Evolutionary conservation across 768 basidiomycete species (phyloP).

Genomic region (Ephemerocybe angulata): DNA sequence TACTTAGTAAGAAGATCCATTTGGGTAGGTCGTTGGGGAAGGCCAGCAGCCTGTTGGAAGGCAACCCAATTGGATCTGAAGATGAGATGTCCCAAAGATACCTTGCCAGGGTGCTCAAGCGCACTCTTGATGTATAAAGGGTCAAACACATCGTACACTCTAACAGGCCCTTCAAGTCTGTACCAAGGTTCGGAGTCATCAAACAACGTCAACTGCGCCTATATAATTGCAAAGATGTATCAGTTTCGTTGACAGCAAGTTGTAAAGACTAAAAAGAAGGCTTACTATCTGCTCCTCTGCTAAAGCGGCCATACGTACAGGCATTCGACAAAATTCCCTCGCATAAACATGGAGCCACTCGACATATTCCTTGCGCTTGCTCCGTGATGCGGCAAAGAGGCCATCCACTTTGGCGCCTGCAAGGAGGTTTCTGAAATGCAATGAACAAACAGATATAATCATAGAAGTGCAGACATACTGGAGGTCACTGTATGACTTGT

Average conservation of each 20-base stretch:
- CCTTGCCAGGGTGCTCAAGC: too few species aligned
- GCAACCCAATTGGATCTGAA: too few species aligned
- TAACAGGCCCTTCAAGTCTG: not conserved
- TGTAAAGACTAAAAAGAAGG: not conserved
- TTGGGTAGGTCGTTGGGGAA: too few species aligned
- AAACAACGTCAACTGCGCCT: not conserved
- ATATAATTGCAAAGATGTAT: not conserved
- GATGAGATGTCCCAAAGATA: too few species aligned
- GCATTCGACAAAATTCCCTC: conserved; percentile 3
- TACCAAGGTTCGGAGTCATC: too few species aligned
- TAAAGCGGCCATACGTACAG: conserved; percentile 8
- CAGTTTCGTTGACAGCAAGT: not conserved
- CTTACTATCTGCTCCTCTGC: conserved; percentile 15
- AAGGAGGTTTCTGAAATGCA: not conserved
- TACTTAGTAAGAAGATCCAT: too few species aligned
- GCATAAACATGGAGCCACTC: conserved; percentile 22
- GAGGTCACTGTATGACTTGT: conserved; percentile 7
- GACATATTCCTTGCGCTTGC: conserved; percentile 13
- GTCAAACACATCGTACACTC: not conserved
- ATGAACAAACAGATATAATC: not conserved
- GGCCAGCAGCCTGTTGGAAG: too few species aligned
- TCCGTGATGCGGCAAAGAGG: conserved; percentile 10
- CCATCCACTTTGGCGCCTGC: not conserved
- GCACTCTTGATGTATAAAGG: not conserved
- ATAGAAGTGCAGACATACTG: not conserved